Base-by-base conservation (phyloP, 768 basidiomycete species). In the Gymnopilus junonius region DNA sequence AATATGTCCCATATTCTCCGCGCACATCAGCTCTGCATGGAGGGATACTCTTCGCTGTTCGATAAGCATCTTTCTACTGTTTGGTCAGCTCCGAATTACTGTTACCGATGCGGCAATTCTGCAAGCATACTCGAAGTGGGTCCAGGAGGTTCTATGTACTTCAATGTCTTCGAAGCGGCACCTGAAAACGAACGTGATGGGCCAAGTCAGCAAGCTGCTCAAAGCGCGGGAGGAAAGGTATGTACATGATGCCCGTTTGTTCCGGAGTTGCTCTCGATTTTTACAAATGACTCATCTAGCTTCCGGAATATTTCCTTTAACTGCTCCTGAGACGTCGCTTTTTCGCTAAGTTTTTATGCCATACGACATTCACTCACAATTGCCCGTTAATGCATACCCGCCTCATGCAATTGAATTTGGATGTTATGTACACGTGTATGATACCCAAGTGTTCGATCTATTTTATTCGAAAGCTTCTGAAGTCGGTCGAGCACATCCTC, bases 11-110 rank as follows among this genome's bases (percentile, higher is more conserved):
- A 98, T 74, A 97, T 99, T 69, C 86, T 99, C 23, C 94, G 97
- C 23, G 97, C 97, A 23, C 97, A 99, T 75, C 97, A 99, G 73
- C 86, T 99, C 8, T 99, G 97, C 77, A 99, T 99, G 97, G 97
- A 99, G 76, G 97, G 97, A 0, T 99, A 94, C 75, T 86, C 92
- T n/a, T 94, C 95, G n/a, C 83, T 99, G 31, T 99, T 98, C 68
- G 95, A 96, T 75, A 90, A 94, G 66, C 93, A 94, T 70, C 85
- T 99, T 59, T 95, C 94, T 25, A 99, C 97, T 0, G 97, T 99
- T 7, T 99, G 97, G 97, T 94, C 91, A 21, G 97, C 97, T 39
- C 97, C 97, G 39, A 99, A 99, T 73, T 99, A 99, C 73, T 98
- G 97, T 76, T 99, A 98, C 78, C 88, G 97, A 45, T 99, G 97